Conservation (phyloP, 202 grass and related monocot species). For the Dendrocalamus latiflorus region DNA sequence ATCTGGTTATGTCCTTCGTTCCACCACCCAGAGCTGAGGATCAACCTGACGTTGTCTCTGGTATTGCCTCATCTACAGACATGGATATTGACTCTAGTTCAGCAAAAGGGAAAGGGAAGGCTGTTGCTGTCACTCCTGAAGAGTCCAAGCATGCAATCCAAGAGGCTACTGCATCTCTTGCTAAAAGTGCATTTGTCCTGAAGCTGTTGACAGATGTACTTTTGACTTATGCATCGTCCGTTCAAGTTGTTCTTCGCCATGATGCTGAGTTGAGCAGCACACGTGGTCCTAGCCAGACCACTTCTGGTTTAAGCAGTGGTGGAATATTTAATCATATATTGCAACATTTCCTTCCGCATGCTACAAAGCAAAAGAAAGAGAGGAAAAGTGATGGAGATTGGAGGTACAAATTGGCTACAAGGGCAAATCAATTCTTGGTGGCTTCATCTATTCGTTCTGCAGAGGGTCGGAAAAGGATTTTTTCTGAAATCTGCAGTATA, state of each 20-base stretch:
- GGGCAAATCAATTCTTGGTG: constrained; percentile 92
- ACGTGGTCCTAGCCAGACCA: constrained; percentile 32
- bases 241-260: constrained; percentile 82
- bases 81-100: constrained; percentile 91
- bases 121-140: constrained; percentile 48
- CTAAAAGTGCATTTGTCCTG: constrained; percentile 71
- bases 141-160: constrained; percentile 63
- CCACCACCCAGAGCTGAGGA: constrained; percentile 56
- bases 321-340: constrained; percentile 84
- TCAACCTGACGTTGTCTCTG: constrained; percentile 38
- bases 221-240: constrained; percentile 84
- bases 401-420: constrained; percentile 83
- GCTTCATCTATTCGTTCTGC: constrained; percentile 88
- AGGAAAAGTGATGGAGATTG: constrained; percentile 88
- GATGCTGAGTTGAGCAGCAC: constrained; percentile 67
- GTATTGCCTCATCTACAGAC: constrained; percentile 47
- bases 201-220: constrained; percentile 93
- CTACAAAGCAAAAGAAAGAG: constrained; percentile 82
- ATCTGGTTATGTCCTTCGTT: constrained; percentile 68
- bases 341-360: constrained; percentile 73
- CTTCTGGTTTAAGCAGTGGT: constrained; percentile 36
- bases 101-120: constrained; percentile 86
- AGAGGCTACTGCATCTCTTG: constrained; percentile 76
- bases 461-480: constrained; percentile 84
- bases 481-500: constrained; percentile 75